Evolutionary conservation across 2,329 filamentous ascomycete genomes (phyloP).

Genomic region (Xylaria digitata): DNA sequence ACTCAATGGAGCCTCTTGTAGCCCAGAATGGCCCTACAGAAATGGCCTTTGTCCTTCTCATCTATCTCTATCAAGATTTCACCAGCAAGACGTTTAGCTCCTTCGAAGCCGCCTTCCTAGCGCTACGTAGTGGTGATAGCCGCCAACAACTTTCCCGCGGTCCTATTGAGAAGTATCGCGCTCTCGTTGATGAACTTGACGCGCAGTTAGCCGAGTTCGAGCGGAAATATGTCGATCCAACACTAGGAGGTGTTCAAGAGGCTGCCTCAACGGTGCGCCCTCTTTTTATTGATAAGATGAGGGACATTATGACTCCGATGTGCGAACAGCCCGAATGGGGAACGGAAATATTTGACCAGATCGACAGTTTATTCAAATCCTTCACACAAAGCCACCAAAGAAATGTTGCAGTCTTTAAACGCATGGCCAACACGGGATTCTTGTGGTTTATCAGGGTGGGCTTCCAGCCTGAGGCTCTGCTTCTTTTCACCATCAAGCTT

Average conservation of each 20-base stretch:
- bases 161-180: conserved; percentile 32
- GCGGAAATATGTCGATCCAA: conserved; percentile 41
- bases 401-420: conserved; percentile 22
- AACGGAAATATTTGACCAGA: conserved; percentile 36
- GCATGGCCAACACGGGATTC: conserved; percentile 32
- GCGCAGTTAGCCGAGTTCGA: conserved; percentile 41
- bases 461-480: conserved; percentile 35
- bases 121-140: conserved; percentile 21
- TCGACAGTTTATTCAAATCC: conserved; percentile 39
- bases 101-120: conserved; percentile 37
- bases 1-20: conserved; percentile 36
- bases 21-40: conserved; percentile 39
- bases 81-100: conserved; percentile 18
- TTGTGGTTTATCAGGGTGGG: conserved; percentile 36
- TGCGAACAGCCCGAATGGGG: conserved; percentile 36
- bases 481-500: conserved; percentile 35
- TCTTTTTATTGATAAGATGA: conserved; percentile 36
- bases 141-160: conserved; percentile 1
- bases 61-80: conserved; percentile 37
- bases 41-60: conserved; percentile 41
- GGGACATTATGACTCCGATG: conserved; percentile 31
- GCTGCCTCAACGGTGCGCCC: conserved; percentile 36
- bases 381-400: conserved; percentile 30
- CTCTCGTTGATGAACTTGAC: conserved; percentile 42
- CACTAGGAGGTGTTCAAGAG: conserved; percentile 45